Evolutionary conservation across 352 stramenopile genomes (phyloP), one percentile per base, ranked within the genome.

Genomic region (Globisporangium barbulae): DNA sequence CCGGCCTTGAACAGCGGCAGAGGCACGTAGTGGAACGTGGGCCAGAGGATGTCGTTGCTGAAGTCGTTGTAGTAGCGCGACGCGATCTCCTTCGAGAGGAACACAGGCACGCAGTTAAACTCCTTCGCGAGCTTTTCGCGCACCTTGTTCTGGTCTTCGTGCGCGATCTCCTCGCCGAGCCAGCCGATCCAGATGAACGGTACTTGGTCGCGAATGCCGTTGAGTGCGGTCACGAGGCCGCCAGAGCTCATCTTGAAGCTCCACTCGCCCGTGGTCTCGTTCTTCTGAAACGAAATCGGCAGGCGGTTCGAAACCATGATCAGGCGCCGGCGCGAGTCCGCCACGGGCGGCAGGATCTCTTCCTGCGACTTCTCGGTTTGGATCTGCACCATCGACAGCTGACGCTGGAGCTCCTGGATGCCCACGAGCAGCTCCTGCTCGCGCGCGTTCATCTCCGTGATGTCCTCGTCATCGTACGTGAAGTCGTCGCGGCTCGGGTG

Each of bases 141-240:
- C 17, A 97, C 82, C 68, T 89, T 86, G 59, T 70, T 77, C 61
- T 90, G 86, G 61, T 97, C 89, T 55, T 90, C 79, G 41, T 96
- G 81, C 19, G 79, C 72, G 45, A 97, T 94, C 64, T 96, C 87
- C 63, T 93, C 81, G 33, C 89, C 90, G 10, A 97, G 71, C 90
- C 90, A 97, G 25, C 90, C 90, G 48, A 97, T 94, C 90, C 90
- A 97, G 54, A 97, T 80, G 66, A 97, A 96, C 44, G 91, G 83
- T 63, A 97, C 83, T 65, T 97, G 76, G 53, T 96, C 83, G 37
- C 88, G 85, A 50, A 92, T 91, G 33, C 85, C 85, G 49, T 97
- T 94, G 10, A 97, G 64, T n/a, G 89, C 88, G 19, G 88, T 97
- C 53, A 97, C 89, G 5, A 97, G 70, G 1, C 90, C 88, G 4